Conservation (phyloP, 495 filamentous ascomycete genomes). For the Annulohypoxylon nitens region DNA sequence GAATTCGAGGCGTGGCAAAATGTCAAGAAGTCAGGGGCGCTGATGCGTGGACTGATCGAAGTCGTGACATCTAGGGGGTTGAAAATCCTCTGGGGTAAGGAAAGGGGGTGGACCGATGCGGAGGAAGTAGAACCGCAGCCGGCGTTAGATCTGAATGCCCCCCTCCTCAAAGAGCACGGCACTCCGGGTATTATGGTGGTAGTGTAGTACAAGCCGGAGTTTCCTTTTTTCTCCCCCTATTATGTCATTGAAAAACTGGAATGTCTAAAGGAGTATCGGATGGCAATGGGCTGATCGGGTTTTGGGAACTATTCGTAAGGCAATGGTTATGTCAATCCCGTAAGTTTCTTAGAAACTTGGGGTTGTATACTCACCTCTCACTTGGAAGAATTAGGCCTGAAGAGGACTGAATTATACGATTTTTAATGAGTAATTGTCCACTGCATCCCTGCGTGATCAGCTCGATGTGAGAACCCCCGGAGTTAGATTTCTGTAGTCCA, state of each 20-base stretch:
- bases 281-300: constrained; percentile 1
- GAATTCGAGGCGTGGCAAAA: constrained; percentile 82
- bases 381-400: constrained; percentile 9
- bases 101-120: constrained; percentile 72
- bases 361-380: constrained; percentile 30
- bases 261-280: constrained; percentile 8
- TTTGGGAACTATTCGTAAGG: constrained; percentile 22
- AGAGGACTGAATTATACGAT: constrained; percentile 4
- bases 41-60: constrained; percentile 76
- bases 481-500: neutral
- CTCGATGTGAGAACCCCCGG: neutral
- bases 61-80: constrained; percentile 65
- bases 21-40: constrained; percentile 74
- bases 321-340: constrained; percentile 4
- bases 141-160: constrained; percentile 39
- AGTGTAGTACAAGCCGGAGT: constrained; percentile 23
- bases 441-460: neutral
- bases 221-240: constrained; percentile 4
- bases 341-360: neutral
- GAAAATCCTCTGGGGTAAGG: constrained; percentile 75
- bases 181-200: constrained; percentile 43
- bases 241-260: constrained; percentile 9
- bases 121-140: constrained; percentile 52
- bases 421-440: neutral
- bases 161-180: constrained; percentile 42